Evolutionary conservation across 176 grass and related monocot species (phyloP), one percentile per base, ranked within the genome.

Genomic region (Triticum urartu): DNA sequence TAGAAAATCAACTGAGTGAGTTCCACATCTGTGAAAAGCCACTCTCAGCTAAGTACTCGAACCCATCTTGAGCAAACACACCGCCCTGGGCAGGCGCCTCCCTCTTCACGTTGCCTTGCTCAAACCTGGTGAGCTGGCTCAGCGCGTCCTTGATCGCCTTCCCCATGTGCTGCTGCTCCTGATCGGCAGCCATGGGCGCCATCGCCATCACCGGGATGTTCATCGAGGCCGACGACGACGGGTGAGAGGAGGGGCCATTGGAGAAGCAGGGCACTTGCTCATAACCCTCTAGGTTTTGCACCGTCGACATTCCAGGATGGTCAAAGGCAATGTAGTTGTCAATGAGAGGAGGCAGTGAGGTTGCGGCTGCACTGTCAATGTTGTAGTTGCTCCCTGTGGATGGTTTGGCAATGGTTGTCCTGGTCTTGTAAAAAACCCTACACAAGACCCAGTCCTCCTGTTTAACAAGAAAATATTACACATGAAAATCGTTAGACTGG

Each of bases 261-360:
- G 95, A 94, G 93, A 98, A 95, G 95, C 93, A 98, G 95, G 95
- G 69, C 89, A 98, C 91, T 92, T 95, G 93, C 91, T 86, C 84
- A 33, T 90, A 93, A 64, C 84, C 89, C 78, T 94, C 93, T 80
- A 94, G 79, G 88, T 86, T 91, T 79, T 90, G 70, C 81, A 74
- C 85, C 21, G 54, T 58, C 6, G 84, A 22, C 14, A 54, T 33
- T 21, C 71, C 47, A 63, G 85, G 66, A 26, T 89, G 91, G 72
- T 90, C 88, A 84, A 95, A 94, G 60, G 84, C 89, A 84, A 95
- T 91, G 86, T 86, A 92, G 42, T 88, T 91, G 88, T 98, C 97
- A 22, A 91, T 61, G 30, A 98, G 97, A 4, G 88, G 94, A 74
- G 97, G 97, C 61, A 98, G 81, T 17, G 94, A 94, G 50, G 89